Percentiles rank a stretch among this genome's conserved stretches.
These are phyloP conservation scores for Auriscalpium microsporum DNA, from an alignment of 768 basidiomycete genomes.

Conservation along the genomic window DNA sequence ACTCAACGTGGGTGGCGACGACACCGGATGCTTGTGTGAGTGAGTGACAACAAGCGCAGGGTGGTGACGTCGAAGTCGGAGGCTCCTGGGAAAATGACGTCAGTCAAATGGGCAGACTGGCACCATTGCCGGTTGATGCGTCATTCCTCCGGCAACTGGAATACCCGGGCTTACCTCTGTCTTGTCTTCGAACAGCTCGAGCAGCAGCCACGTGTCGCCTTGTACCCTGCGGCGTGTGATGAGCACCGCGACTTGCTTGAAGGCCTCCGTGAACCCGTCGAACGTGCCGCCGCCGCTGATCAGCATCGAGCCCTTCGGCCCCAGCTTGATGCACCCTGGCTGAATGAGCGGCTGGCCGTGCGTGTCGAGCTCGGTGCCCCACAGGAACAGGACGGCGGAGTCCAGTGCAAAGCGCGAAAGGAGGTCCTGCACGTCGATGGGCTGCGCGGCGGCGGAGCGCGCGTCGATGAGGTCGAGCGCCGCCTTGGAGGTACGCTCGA, in stretches of 20 bases:
- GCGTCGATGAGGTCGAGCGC: slow-evolving; percentile 13
- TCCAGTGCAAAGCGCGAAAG: slow-evolving; percentile 43
- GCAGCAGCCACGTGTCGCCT: slow-evolving; percentile 13
- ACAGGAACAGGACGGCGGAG: slow-evolving; percentile 46
- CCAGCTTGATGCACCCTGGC: slow-evolving; percentile 23
- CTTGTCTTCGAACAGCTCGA: slow-evolving; percentile 15
- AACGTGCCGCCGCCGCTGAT: slow-evolving; percentile 7
- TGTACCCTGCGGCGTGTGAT: slow-evolving; percentile 8
- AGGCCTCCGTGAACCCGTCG: slow-evolving; percentile 12
- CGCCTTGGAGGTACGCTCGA: slow-evolving; percentile 23
- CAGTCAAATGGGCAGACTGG: too few relatives aligned
- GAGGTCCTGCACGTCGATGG: slow-evolving; percentile 27
- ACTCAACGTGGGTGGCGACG: too few relatives aligned
- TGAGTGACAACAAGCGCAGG: too few relatives aligned
- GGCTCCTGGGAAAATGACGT: too few relatives aligned
- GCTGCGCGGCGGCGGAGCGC: not conserved
- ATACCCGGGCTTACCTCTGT: too few relatives aligned
- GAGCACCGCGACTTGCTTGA: slow-evolving; percentile 6
- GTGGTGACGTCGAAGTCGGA: too few relatives aligned
- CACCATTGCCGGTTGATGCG: too few relatives aligned
- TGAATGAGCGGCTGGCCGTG: slow-evolving; percentile 30
- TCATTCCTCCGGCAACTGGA: too few relatives aligned
- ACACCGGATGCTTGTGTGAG: too few relatives aligned
- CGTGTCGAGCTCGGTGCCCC: slow-evolving; percentile 35
- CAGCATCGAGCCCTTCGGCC: slow-evolving; percentile 11